These are phyloP conservation scores for Huiozyma sinensis DNA, from an alignment of 805 yeast species.

Conservation along the genomic window DNA sequence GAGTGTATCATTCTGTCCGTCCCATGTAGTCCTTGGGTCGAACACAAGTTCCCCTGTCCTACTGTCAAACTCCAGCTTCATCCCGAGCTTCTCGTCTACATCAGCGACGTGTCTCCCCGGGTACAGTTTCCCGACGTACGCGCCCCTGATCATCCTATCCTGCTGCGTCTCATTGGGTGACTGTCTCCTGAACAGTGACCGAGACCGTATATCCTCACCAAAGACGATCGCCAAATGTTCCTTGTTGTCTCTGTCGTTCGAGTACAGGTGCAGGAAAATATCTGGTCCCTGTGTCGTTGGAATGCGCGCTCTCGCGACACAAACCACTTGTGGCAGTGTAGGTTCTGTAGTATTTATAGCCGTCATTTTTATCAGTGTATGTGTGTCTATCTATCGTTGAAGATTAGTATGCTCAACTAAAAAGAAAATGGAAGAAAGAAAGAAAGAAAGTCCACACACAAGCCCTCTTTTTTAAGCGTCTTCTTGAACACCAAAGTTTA, in stretches of 20 bases:
- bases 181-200: conserved; percentile 51
- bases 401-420: not conserved
- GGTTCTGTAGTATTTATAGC: conserved; percentile 4
- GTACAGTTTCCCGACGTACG: conserved; percentile 78
- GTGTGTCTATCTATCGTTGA: not conserved
- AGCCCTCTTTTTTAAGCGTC: not conserved
- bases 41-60: conserved; percentile 27
- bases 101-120: conserved; percentile 80
- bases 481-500: not conserved
- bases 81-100: conserved; percentile 36
- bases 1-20: conserved; percentile 34
- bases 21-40: conserved; percentile 19
- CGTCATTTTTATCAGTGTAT: too few species aligned
- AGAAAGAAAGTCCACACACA: not conserved
- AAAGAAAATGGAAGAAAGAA: not conserved
- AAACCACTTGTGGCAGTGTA: conserved; percentile 61
- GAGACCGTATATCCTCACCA: conserved; percentile 82
- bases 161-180: conserved; percentile 63
- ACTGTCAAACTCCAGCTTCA: conserved; percentile 32
- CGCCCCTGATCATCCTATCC: conserved; percentile 97
- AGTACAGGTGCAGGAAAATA: conserved; percentile 80
- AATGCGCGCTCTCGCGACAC: conserved; percentile 89
- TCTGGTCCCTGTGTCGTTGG: conserved; percentile 96
- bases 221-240: conserved; percentile 96
- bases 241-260: conserved; percentile 76